Evolutionary conservation across 2,329 filamentous ascomycete species (phyloP), one percentile per base, ranked within the genome.

Genomic region (Cladophialophora exuberans): DNA sequence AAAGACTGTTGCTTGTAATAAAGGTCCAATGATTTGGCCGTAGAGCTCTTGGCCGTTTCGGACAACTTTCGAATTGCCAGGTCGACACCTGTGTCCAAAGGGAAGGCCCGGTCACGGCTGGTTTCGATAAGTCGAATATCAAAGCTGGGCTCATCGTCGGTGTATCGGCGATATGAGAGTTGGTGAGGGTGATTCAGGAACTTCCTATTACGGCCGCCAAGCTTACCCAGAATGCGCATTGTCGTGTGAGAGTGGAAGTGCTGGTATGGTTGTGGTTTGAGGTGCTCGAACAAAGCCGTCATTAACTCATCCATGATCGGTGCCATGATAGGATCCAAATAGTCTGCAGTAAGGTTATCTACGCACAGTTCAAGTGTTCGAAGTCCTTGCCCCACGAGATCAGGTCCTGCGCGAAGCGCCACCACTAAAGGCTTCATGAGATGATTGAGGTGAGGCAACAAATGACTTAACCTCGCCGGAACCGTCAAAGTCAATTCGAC

Each of bases 261-360:
- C 65, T 89, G 96, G 71, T 99, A 96, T 0, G 94, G 94, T 60
- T 92, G 87, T 6, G 94, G 95, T 65, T 88, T 89, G 36, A 99
- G 80, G 70, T 99, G 95, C 61, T 97, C 92, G 80, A 96, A 99
- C 1, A 99, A 79, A 1, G 93, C 93, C 42, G 91, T 94, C 94
- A 99, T 99, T 39, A 99, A 79, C 68, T 99, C 94, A 65, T 99
- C 93, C 71, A 99, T 97, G 22, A 97, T 95, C 0, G 94, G 95
- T 2, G 93, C 90, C 93, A 99, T 99, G 66, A 99, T 97, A 0
- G 94, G 95, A 65, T 99, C 94, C 11, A 99, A 78, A 67, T 99
- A 99, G 67, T 99, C 94, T 0, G 94, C 93, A 0, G 95, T 99
- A 0, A 99, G 81, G 65, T 99, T 99, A 61, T 99, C 94, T 15